Percentiles rank a stretch among this genome's conserved stretches.
phyloP scores from a whole-genome alignment of 1,139 yeast genomes.

The Pichia norvegensis region DNA sequence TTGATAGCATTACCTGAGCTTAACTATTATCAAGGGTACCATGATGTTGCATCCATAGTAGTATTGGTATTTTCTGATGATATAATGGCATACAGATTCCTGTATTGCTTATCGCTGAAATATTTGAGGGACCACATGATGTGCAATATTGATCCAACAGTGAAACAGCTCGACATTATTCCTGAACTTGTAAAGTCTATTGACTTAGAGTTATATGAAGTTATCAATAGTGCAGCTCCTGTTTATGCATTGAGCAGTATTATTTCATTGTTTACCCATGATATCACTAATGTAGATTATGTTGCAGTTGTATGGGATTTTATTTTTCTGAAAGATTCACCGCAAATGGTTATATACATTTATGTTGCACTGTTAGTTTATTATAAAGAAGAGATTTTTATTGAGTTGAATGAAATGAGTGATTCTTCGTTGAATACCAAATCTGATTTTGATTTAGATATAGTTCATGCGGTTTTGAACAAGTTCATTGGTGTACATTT shows the following conservation, averaged over 20 bases:
- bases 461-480: conserved; percentile 32
- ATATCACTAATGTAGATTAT: conserved; percentile 43
- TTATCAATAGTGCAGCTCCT: conserved; percentile 42
- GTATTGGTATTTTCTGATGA: conserved; percentile 44
- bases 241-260: conserved; percentile 68
- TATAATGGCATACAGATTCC: conserved; percentile 36
- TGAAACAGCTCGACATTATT: conserved; percentile 56
- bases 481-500: conserved; percentile 15
- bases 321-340: conserved; percentile 39
- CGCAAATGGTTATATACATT: conserved; percentile 42
- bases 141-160: conserved; percentile 55
- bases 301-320: conserved; percentile 58
- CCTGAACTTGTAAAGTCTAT: conserved; percentile 48
- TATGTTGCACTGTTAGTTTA: conserved; percentile 46
- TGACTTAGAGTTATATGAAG: conserved; percentile 45
- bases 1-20: conserved; percentile 55
- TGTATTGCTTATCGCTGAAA: conserved; percentile 52
- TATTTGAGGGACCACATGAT: conserved; percentile 84
- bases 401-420: conserved; percentile 24
- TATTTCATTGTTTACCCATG: conserved; percentile 75
- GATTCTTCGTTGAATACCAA: conserved; percentile 23
- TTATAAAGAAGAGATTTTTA: conserved; percentile 36
- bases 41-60: conserved; percentile 74
- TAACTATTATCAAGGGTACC: conserved; percentile 86
- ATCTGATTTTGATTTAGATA: conserved; percentile 34